Evolutionary conservation across 73 alveolate species (phyloP).

Genomic region (Breviolum minutum): DNA sequence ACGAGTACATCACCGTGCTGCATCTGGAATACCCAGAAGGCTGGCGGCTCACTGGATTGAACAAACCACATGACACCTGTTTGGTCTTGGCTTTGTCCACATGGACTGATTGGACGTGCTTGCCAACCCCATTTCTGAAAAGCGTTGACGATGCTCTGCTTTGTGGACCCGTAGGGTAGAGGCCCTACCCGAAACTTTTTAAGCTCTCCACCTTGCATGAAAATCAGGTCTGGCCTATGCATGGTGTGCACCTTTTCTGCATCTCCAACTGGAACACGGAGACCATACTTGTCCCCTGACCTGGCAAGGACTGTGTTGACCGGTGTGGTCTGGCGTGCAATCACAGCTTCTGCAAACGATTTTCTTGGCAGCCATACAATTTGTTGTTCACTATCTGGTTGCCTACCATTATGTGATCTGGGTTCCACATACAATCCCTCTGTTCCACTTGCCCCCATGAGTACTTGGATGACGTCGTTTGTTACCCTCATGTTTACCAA

Average conservation of each 20-base stretch:
- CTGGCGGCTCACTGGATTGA: not conserved
- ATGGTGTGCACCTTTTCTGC: not conserved
- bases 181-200: not conserved
- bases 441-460: not conserved
- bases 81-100: not conserved
- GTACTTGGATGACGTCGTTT: not conserved
- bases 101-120: not conserved
- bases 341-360: not conserved
- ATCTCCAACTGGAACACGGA: not conserved
- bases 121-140: not conserved
- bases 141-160: not conserved
- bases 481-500: not conserved
- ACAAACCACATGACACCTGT: not conserved
- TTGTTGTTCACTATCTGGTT: not conserved
- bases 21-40: not conserved
- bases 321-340: not conserved
- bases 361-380: not conserved
- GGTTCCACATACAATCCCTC: not conserved
- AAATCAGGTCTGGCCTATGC: not conserved
- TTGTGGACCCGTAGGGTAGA: not conserved
- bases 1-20: not conserved
- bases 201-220: not conserved
- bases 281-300: not conserved
- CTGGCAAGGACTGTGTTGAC: not conserved
- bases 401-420: not conserved